Percentiles rank a stretch among this genome's conserved stretches.
phyloP scores from a whole-genome alignment of 495 filamentous ascomycete genomes.

The Bathelium albidoporum region DNA sequence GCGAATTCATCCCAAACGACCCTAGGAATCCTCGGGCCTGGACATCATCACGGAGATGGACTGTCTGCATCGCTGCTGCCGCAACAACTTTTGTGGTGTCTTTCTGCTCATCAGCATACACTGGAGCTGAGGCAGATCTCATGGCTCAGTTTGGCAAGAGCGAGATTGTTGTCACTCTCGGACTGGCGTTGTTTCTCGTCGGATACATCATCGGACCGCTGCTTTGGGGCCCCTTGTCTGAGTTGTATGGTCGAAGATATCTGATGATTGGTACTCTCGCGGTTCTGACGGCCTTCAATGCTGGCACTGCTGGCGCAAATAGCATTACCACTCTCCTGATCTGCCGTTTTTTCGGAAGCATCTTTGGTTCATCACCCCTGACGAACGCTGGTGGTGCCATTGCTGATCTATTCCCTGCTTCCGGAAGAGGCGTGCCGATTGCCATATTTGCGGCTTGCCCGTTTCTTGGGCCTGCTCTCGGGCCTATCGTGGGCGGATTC shows the following conservation, averaged over 20 bases:
- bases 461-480: slow-evolving; percentile 44
- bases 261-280: slow-evolving; percentile 51
- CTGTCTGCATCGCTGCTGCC: slow-evolving; percentile 51
- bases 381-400: slow-evolving; percentile 63
- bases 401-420: slow-evolving; percentile 51
- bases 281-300: slow-evolving; percentile 53
- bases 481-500: slow-evolving; percentile 29
- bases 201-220: slow-evolving; percentile 41
- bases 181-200: slow-evolving; percentile 40
- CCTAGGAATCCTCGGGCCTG: slow-evolving; percentile 58
- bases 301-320: slow-evolving; percentile 46
- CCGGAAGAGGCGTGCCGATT: slow-evolving; percentile 50
- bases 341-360: slow-evolving; percentile 58
- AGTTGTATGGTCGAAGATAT: slow-evolving; percentile 47
- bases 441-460: slow-evolving; percentile 60
- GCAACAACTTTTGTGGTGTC: slow-evolving; percentile 58
- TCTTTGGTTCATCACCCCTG: slow-evolving; percentile 58
- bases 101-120: slow-evolving; percentile 63
- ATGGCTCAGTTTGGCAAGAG: slow-evolving; percentile 43
- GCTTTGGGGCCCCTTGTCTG: slow-evolving; percentile 56
- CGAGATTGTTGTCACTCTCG: slow-evolving; percentile 54
- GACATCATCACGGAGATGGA: slow-evolving; percentile 50
- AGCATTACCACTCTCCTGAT: slow-evolving; percentile 62
- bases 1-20: slow-evolving; percentile 61
- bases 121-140: slow-evolving; percentile 56